Evolutionary conservation across 2,329 filamentous ascomycete genomes (phyloP), one percentile per base, ranked within the genome.

Genomic region (Lachnum nothofagi): DNA sequence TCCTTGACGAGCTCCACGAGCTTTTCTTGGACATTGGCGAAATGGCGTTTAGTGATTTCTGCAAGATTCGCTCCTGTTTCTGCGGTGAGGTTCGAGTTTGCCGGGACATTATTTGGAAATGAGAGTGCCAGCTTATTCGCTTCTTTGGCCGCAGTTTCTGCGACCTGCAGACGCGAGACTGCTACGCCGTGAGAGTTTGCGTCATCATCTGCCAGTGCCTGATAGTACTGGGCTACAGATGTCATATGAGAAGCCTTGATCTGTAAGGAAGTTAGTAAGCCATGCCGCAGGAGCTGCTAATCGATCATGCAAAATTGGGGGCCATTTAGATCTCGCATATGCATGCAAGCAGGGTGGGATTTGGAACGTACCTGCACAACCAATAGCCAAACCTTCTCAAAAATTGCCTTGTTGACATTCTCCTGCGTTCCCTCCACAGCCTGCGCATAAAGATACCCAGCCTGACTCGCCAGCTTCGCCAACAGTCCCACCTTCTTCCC

Each of bases 391-490:
- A 91, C 85, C 63, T 94, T 93, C 68, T 97, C 93, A 63, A 98
- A 97, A 4, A 96, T 83, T 19, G 84, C 89, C 65, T 86, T 94
- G 52, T 82, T 85, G 22, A 95, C 90, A 64, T 95, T 95, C 48
- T 96, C 91, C 64, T 96, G 90, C 9, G 90, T 84, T 6, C 90
- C 91, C 64, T 98, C 93, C 0, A 86, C 78, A 1, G 90, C 89
- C 65, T 97, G 91, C 0, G 79, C 76, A 65, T 96, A 98, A 3
- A 98, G 72, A 65, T 88, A 91, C 3, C 86, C 86, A 2, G 91
- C 88, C 63, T 98, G 93, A 48, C 90, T 89, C 12, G 93, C 88
- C 47, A 98, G 74, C 68, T 98, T 98, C 3, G 93, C 94, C 54
- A 98, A 72, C 55, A 98, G 74, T 5, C 86, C 91, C 23, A 88